A percentile compares a stretch with the other conserved stretches of the same genome.
phyloP scores from a whole-genome alignment of 768 basidiomycete genomes.

The Rhizopogon rudus region DNA sequence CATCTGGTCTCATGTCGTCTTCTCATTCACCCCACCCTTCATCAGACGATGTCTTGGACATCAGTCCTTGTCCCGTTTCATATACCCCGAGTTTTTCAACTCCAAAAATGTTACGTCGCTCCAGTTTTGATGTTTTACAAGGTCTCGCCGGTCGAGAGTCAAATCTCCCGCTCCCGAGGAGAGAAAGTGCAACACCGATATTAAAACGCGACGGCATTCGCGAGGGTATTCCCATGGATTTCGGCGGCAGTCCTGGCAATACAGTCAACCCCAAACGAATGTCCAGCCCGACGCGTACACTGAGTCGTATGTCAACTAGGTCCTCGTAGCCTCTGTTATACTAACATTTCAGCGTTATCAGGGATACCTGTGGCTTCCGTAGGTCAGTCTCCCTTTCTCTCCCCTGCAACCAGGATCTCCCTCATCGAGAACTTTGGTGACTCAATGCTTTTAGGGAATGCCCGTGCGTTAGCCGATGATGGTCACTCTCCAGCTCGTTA shows the following conservation, averaged over 20 bases:
- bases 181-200: conserved; percentile 35
- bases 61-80: conserved; percentile 26
- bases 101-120: conserved; percentile 52
- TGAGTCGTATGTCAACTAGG: conserved; percentile 61
- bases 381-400: conserved; percentile 42
- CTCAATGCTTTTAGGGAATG: conserved; percentile 56
- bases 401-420: conserved; percentile 8
- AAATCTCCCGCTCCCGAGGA: conserved; percentile 61
- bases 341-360: conserved; percentile 26
- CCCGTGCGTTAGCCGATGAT: conserved; percentile 78
- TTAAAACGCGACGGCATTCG: conserved; percentile 54
- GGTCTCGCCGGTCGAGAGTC: conserved; percentile 75
- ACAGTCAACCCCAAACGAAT: conserved; percentile 43
- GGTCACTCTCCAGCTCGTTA: conserved; percentile 38
- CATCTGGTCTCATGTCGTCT: conserved; percentile 32
- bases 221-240: conserved; percentile 69
- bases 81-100: conserved; percentile 31
- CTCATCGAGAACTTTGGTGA: conserved; percentile 15
- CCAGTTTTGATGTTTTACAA: conserved; percentile 68
- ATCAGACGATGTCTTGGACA: conserved; percentile 31
- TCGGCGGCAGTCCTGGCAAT: conserved; percentile 36
- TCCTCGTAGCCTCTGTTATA: conserved; percentile 1
- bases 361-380: conserved; percentile 77
- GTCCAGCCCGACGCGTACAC: conserved; percentile 70
- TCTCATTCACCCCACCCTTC: conserved; percentile 32